A percentile compares a stretch with the other conserved stretches of the same genome.
Evolutionary conservation across 805 yeast species (phyloP).

Genomic region (Candida krabiensis): DNA sequence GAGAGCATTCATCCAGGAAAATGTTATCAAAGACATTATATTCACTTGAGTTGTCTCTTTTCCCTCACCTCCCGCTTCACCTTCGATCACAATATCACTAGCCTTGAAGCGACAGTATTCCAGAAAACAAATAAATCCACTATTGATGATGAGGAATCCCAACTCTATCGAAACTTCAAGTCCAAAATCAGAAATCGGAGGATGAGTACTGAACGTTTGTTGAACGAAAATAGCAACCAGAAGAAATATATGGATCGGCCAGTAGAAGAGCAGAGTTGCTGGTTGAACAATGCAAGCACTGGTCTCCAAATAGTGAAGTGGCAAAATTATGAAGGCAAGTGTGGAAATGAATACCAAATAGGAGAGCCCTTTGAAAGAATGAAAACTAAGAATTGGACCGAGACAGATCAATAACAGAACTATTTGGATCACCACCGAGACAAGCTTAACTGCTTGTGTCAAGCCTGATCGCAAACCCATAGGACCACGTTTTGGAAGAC

Average conservation of each 20-base stretch:
- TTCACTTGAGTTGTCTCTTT: constrained; percentile 42
- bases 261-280: constrained; percentile 40
- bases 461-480: constrained; percentile 2
- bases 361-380: constrained; percentile 6
- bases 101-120: constrained; percentile 42
- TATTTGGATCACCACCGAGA: constrained; percentile 12
- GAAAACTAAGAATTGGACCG: constrained; percentile 3
- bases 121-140: constrained; percentile 35
- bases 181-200: constrained; percentile 9
- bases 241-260: constrained; percentile 34
- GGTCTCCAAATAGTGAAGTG: constrained; percentile 46
- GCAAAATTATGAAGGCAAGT: constrained; percentile 32
- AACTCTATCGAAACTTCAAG: constrained; percentile 25
- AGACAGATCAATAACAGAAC: constrained; percentile 9
- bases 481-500: constrained; percentile 14
- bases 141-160: constrained; percentile 28
- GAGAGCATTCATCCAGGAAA: constrained; percentile 87
- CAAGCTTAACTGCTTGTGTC: constrained; percentile 12
- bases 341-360: constrained; percentile 15
- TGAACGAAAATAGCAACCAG: constrained; percentile 19
- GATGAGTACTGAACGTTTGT: constrained; percentile 31
- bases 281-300: constrained; percentile 38
- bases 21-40: constrained; percentile 73
- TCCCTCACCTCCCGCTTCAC: constrained; percentile 34
- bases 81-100: constrained; percentile 35